Evolutionary conservation across 352 stramenopile genomes (phyloP).

Genomic region (Albugo candida): DNA sequence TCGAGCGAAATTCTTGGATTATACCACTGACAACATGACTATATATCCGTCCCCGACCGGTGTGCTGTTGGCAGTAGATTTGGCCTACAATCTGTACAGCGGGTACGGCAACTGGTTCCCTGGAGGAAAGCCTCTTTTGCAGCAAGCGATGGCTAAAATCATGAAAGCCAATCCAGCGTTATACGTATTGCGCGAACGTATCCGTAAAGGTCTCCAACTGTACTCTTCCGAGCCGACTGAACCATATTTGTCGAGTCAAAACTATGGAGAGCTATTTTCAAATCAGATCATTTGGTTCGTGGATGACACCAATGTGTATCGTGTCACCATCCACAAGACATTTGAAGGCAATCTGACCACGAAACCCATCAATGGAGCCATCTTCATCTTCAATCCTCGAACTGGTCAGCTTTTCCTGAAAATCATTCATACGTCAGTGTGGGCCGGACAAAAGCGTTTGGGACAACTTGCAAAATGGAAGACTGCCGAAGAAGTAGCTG

Average conservation of each 20-base stretch:
- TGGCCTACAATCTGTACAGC: constrained; percentile 99
- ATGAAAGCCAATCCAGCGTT: constrained; percentile 99
- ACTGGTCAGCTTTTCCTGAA: constrained; percentile 99
- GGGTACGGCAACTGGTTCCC: constrained; percentile 99
- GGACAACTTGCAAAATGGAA: constrained; percentile 99
- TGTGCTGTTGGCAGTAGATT: constrained; percentile 92
- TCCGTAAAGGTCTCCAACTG: constrained; percentile 98
- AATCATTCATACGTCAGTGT: constrained; percentile 99
- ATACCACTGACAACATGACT: constrained; percentile 99
- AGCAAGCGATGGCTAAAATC: constrained; percentile 99
- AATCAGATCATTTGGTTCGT: constrained; percentile 99
- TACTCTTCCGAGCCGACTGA: constrained; percentile 99
- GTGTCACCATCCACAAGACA: constrained; percentile 99
- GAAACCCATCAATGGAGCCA: constrained; percentile 99
- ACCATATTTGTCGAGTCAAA: constrained; percentile 98
- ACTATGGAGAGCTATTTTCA: constrained; percentile 99
- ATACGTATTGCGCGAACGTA: constrained; percentile 98
- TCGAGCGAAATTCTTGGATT: constrained; percentile 99
- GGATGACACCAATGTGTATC: constrained; percentile 98
- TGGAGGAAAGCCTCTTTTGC: constrained; percentile 96
- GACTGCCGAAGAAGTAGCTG: constrained; percentile 98
- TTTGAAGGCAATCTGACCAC: constrained; percentile 99
- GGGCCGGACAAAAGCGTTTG: constrained; percentile 98
- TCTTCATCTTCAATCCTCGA: constrained; percentile 99
- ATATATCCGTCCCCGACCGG: constrained; percentile 99